These are phyloP conservation scores for Pichia terricola DNA, from an alignment of 1,139 yeast species.

Conservation along the genomic window DNA sequence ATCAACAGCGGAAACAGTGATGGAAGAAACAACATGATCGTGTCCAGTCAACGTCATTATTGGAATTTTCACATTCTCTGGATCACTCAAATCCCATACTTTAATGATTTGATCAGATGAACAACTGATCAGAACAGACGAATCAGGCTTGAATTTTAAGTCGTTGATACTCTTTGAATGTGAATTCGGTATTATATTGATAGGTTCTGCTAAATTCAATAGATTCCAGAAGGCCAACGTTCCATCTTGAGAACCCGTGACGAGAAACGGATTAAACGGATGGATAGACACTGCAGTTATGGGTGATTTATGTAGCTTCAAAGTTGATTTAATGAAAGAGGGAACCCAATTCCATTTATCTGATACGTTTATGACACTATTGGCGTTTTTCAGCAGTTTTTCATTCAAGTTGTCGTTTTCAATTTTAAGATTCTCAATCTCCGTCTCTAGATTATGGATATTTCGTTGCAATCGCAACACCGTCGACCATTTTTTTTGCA, in stretches of 20 bases:
- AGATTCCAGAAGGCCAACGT: constrained; percentile 64
- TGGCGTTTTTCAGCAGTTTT: background rate
- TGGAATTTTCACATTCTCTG: constrained; percentile 26
- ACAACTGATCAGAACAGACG: constrained; percentile 29
- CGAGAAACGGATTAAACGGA: constrained; percentile 57
- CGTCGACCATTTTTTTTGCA: constrained; percentile 86
- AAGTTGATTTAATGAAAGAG: constrained; percentile 35
- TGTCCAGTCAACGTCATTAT: constrained; percentile 74
- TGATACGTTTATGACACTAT: background rate
- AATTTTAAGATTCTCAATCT: constrained; percentile 16
- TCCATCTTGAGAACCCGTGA: constrained; percentile 70
- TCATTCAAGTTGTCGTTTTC: constrained; percentile 6
- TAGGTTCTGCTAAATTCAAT: constrained; percentile 58
- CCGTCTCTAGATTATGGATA: constrained; percentile 47
- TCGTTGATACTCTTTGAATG: constrained; percentile 67
- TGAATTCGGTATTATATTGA: constrained; percentile 52
- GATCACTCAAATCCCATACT: constrained; percentile 18
- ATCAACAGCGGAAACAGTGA: constrained; percentile 40
- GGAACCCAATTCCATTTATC: constrained; percentile 64
- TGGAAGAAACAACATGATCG: constrained; percentile 73
- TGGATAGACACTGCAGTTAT: constrained; percentile 63
- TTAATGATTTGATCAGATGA: constrained; percentile 53
- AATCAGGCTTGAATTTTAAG: constrained; percentile 38
- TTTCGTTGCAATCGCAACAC: constrained; percentile 71
- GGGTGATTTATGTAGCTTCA: constrained; percentile 50